phyloP scores from a whole-genome alignment of 345 rosid genomes.

The Murraya koenigii region DNA sequence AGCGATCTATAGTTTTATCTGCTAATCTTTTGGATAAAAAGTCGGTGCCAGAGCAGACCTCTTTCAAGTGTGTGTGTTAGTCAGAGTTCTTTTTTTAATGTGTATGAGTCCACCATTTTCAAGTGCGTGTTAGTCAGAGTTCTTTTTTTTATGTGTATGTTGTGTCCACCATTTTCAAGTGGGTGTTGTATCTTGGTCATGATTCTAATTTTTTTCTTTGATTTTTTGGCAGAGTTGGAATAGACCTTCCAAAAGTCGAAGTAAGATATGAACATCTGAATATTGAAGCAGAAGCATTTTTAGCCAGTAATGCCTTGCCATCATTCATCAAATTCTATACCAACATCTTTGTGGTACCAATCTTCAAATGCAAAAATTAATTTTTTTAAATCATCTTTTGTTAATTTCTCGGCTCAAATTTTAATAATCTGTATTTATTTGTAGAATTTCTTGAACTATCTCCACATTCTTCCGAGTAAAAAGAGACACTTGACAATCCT shows the following conservation, averaged over 20 bases:
- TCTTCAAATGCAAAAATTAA: neutral
- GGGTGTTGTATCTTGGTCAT: neutral
- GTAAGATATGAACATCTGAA: constrained; percentile 42
- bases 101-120: too few species aligned
- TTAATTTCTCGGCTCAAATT: neutral
- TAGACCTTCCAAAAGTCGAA: constrained; percentile 18
- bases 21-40: too few species aligned
- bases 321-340: constrained; percentile 28
- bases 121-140: too few species aligned
- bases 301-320: constrained; percentile 37
- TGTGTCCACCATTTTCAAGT: neutral
- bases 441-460: constrained; percentile 31
- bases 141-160: too few species aligned
- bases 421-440: neutral
- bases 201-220: neutral
- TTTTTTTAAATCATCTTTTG: neutral
- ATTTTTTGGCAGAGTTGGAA: constrained; percentile 30
- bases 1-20: too few species aligned
- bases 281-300: constrained; percentile 30
- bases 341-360: constrained; percentile 30
- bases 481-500: constrained; percentile 62
- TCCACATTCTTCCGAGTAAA: constrained; percentile 42
- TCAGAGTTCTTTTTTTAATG: too few species aligned
- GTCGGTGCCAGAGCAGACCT: too few species aligned
- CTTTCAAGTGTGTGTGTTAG: too few species aligned